phyloP scores from a whole-genome alignment of 169 alveolate genomes.

The Cryptosporidium baileyi region DNA sequence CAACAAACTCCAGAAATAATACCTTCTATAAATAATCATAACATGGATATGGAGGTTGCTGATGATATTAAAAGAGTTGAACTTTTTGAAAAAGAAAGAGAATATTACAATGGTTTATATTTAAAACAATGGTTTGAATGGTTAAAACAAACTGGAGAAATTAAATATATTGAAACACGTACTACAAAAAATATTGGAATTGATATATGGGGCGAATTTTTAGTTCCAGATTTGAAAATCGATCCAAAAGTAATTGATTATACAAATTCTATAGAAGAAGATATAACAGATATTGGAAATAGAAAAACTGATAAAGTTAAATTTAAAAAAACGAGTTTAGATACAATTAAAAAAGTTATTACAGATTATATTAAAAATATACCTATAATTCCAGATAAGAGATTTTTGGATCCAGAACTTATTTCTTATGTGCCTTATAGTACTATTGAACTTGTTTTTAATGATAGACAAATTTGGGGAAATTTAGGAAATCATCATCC shows the following conservation, averaged over 20 bases:
- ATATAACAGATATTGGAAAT: constrained; percentile 29
- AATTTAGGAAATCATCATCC: constrained; percentile 86
- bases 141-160: constrained; percentile 64
- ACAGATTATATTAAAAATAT: constrained; percentile 73
- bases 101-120: constrained; percentile 55
- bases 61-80: constrained; percentile 34
- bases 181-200: constrained; percentile 42
- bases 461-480: constrained; percentile 85
- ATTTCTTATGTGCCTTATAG: constrained; percentile 82
- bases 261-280: constrained; percentile 34
- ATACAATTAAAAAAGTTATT: constrained; percentile 71
- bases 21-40: constrained; percentile 41
- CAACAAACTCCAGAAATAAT: constrained; percentile 27
- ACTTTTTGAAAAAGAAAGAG: constrained; percentile 55
- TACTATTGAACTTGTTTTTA: constrained; percentile 82
- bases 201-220: constrained; percentile 68
- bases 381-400: constrained; percentile 75
- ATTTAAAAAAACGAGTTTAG: constrained; percentile 68
- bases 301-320: constrained; percentile 68
- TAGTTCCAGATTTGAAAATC: constrained; percentile 53
- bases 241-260: constrained; percentile 45
- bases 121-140: constrained; percentile 69
- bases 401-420: constrained; percentile 74
- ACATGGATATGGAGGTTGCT: constrained; percentile 36
- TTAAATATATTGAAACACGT: constrained; percentile 34